Evolutionary conservation across 1,284 basidiomycete genomes (phyloP).

Genomic region (Fomitiporia mediterranea): DNA sequence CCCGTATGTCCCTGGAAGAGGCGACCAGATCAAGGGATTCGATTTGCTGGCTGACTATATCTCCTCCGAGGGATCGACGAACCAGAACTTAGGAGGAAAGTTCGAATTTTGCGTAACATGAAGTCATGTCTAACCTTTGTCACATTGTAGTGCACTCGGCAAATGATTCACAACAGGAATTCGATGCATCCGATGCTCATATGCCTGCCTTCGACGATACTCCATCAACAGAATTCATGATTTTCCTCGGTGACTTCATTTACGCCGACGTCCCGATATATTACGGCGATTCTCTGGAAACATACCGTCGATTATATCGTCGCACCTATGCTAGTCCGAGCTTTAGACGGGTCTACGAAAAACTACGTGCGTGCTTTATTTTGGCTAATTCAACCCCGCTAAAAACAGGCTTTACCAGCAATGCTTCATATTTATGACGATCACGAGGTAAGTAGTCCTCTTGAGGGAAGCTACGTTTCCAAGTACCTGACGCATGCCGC

Average conservation of each 20-base stretch:
- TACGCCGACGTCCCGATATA: conserved; percentile 73
- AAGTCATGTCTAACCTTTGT: too few relatives aligned
- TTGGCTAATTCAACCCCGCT: too few relatives aligned
- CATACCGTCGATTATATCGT: conserved; percentile 61
- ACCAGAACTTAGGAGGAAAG: conserved; percentile 9
- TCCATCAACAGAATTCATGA: conserved; percentile 47
- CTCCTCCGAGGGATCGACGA: conserved; percentile 24
- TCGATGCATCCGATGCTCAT: too few relatives aligned
- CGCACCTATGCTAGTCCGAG: conserved; percentile 61
- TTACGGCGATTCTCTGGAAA: conserved; percentile 49
- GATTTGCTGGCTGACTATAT: conserved; percentile 60
- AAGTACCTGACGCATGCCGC: too few relatives aligned
- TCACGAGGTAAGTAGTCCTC: neutral
- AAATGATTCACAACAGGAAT: too few relatives aligned
- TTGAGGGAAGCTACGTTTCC: neutral
- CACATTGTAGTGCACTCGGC: too few relatives aligned
- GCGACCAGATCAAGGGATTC: conserved; percentile 58
- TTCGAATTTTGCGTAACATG: too few relatives aligned
- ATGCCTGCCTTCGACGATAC: too few relatives aligned
- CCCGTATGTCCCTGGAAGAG: conserved; percentile 53
- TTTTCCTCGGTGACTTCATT: conserved; percentile 71
- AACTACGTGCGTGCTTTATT: conserved; percentile 46
- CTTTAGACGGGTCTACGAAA: conserved; percentile 62
- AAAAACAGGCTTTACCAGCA: neutral
- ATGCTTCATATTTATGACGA: neutral